A percentile compares a stretch with the other conserved stretches of the same genome.
phyloP scores from a whole-genome alignment of 768 basidiomycete genomes.

The Coprinopsis sp. region DNA sequence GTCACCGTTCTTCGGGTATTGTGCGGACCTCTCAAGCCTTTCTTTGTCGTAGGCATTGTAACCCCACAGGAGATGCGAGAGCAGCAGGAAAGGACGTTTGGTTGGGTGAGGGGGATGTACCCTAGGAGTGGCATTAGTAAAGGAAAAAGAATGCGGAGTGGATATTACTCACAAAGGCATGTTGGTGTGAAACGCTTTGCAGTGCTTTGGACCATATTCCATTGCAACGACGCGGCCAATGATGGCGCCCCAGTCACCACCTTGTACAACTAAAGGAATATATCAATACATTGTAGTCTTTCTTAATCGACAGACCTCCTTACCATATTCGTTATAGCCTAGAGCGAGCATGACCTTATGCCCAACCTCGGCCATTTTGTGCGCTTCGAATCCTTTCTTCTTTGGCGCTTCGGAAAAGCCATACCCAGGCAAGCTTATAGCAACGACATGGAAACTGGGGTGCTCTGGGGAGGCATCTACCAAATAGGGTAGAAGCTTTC shows the following conservation, averaged over 20 bases:
- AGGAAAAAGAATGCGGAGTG: neutral
- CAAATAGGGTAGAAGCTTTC: conserved; percentile 48
- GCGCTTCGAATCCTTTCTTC: conserved; percentile 38
- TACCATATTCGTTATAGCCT: conserved; percentile 46
- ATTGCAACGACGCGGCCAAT: conserved; percentile 25
- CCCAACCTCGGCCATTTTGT: conserved; percentile 27
- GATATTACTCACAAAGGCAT: conserved; percentile 31
- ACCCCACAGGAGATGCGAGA: conserved; percentile 10
- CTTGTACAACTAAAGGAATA: conserved; percentile 24
- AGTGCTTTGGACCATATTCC: conserved; percentile 31
- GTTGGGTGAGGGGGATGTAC: conserved; percentile 9
- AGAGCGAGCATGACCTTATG: conserved; percentile 46
- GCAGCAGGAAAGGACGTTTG: conserved; percentile 9
- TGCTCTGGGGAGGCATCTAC: conserved; percentile 32
- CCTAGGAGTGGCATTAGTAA: neutral
- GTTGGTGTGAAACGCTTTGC: conserved; percentile 53
- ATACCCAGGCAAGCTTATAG: conserved; percentile 50
- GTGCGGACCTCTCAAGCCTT: conserved; percentile 20
- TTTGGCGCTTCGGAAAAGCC: conserved; percentile 52
- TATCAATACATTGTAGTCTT: neutral
- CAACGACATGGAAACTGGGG: conserved; percentile 60
- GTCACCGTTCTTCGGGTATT: conserved; percentile 21
- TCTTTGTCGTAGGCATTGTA: conserved; percentile 23
- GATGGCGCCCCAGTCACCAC: conserved; percentile 21
- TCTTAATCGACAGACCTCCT: conserved; percentile 2